Percentiles rank a stretch among this genome's conserved stretches.
Conservation (phyloP, 768 basidiomycete species). For the Lentinula edodes region DNA sequence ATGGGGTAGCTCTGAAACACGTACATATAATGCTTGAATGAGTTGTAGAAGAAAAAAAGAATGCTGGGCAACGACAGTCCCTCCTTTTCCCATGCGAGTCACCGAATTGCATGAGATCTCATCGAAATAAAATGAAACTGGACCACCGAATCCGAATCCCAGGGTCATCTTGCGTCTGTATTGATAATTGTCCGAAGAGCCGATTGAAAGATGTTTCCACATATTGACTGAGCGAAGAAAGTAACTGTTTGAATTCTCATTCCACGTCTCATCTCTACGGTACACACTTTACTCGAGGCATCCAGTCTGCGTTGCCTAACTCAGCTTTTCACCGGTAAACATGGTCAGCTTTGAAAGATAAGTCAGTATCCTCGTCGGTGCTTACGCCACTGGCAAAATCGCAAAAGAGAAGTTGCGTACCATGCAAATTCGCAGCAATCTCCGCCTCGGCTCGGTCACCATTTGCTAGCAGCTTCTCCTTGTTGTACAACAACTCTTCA, state of each 20-base stretch:
- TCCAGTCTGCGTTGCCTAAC: background rate
- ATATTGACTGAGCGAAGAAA: background rate
- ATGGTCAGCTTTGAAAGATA: slow-evolving; percentile 60
- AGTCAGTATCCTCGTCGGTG: background rate
- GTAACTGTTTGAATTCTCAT: background rate
- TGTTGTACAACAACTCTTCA: slow-evolving; percentile 98
- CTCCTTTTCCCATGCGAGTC: too few species aligned
- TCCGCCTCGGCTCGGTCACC: slow-evolving; percentile 97
- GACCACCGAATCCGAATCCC: too few species aligned
- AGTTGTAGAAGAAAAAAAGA: too few species aligned
- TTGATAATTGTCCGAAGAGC: background rate
- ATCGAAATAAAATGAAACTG: too few species aligned
- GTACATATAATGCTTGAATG: too few species aligned
- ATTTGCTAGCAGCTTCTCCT: slow-evolving; percentile 95
- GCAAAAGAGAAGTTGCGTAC: slow-evolving; percentile 31
- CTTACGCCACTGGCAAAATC: slow-evolving; percentile 4
- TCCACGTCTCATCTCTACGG: background rate
- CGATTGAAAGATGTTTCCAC: background rate
- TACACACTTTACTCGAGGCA: background rate
- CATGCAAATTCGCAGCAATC: slow-evolving; percentile 87
- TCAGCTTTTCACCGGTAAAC: slow-evolving; percentile 62
- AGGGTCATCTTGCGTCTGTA: background rate
- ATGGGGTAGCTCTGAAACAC: too few species aligned
- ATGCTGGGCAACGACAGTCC: too few species aligned
- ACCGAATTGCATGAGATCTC: too few species aligned